Base-by-base conservation (phyloP, 2,329 filamentous ascomycete species). In the Teratosphaeriaceae sp. region DNA sequence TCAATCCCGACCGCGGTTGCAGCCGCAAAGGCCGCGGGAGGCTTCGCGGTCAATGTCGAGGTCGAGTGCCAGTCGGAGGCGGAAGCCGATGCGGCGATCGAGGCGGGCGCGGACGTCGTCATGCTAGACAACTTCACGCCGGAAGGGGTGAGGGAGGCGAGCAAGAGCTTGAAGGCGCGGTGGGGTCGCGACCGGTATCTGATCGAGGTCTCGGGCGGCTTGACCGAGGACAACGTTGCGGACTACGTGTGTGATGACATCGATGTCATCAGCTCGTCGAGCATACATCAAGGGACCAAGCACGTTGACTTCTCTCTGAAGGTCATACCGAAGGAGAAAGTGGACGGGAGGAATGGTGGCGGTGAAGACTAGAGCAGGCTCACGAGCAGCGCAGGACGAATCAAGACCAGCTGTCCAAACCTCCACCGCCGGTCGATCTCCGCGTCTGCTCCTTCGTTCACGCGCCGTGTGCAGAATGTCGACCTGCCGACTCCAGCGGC, bases 241-340 rank as follows among this genome's bases (percentile, higher is more conserved):
- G 71, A 74, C 8, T 96, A 94, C 68, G 84, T 88, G n/a, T 76
- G 71, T 59, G 60, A 67, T 75, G 88, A 97, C 67, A 81, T 98
- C 54, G 92, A 98, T 66, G 89, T 98, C 53, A 82, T 97, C 55
- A 96, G 89, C 33, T 96, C 90, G 33, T 96, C 89, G 63, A 90
- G 86, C 40, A 96, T 98, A 59, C 92, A 98, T 60, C 92, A 98
- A 69, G 90, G 92, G 2, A 88, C 94, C 2, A 80, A 85, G 22
- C 88, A 96, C 62, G 81, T 98, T 35, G 92, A 98, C 65, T 97
- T 96, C 64, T 96, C 89, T 4, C 74, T 98, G 54, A 98, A 98
- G 72, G 89, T 98, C 41, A 65, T 74, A 29, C 70, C 70, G 0
- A 72, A 70, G 52, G 59, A 50, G 40, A 42, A 40, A 22, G 44